phyloP scores from a whole-genome alignment of 371 early-diverging fungal species.

The Mortierella sp. region DNA sequence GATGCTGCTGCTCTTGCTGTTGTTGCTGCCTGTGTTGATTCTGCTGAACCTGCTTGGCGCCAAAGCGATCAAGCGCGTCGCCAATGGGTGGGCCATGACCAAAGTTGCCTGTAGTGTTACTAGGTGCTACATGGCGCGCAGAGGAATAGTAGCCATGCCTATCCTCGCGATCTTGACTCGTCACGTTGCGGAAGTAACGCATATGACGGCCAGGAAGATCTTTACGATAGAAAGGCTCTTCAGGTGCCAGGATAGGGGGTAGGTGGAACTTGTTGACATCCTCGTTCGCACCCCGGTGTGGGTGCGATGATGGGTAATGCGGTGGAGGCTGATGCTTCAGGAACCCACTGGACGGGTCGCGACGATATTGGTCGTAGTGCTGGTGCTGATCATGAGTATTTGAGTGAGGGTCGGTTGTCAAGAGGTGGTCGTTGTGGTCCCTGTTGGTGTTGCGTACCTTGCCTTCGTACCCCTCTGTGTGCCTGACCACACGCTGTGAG shows the following conservation, averaged over 20 bases:
- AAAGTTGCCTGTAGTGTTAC: conserved; percentile 52
- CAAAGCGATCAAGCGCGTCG: conserved; percentile 33
- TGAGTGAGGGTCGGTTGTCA: conserved; percentile 30
- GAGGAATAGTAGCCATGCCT: conserved; percentile 45
- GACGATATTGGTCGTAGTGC: conserved; percentile 35
- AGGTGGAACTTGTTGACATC: conserved; percentile 34
- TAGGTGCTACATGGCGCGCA: conserved; percentile 42
- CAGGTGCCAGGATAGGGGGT: conserved; percentile 47
- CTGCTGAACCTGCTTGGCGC: conserved; percentile 20
- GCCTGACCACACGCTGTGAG: conserved; percentile 24
- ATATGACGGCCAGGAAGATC: conserved; percentile 53
- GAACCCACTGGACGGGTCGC: conserved; percentile 21
- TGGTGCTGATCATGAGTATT: conserved; percentile 44
- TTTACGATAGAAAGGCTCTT: conserved; percentile 51
- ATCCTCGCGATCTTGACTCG: conserved; percentile 45
- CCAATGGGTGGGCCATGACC: conserved; percentile 49
- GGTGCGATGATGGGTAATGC: neutral
- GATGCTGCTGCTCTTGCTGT: conserved; percentile 13
- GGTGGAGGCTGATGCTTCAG: conserved; percentile 19
- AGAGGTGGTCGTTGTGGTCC: conserved; percentile 48
- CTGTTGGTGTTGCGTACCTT: conserved; percentile 43
- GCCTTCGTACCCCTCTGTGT: conserved; percentile 45
- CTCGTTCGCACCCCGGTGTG: neutral
- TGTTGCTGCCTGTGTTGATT: conserved; percentile 22
- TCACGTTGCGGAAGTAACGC: conserved; percentile 55